Base-by-base conservation (phyloP, 495 filamentous ascomycete species). In the Amniculicola lignicola region DNA sequence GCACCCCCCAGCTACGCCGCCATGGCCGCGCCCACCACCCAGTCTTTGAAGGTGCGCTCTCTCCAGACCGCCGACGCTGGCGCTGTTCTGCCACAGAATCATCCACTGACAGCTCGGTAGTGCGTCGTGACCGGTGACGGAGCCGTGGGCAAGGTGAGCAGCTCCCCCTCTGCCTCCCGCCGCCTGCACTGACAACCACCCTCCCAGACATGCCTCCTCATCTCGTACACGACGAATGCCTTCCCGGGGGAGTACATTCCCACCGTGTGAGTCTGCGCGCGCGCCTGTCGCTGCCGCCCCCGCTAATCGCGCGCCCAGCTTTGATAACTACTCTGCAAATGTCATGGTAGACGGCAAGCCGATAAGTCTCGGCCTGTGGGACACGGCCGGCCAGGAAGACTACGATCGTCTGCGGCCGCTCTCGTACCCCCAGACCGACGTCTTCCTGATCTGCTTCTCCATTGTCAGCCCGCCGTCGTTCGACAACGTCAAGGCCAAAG, bases 161-260 rank as follows among this genome's bases (percentile, higher is more conserved):
- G 63, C 43, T 49, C n/a, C 41, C 19, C 36, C 15, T 33, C 42
- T 37, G 28, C 45, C 21, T 18, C 21, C 27, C 7, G 7, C 31
- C 2, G 40, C 2, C 22, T 37, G n/a, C 25, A 38, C 51, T 60
- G 28, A 57, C 23, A 29, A 28, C n/a, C 15, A 9, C 4, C 48
- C 1, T 11, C 16, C 11, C 65, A 97, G 94, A 98, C 93, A 78
- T 98, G 93, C 77, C 86, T 98, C 51, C 85, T 98, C 62, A 98
- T 98, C 68, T 97, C 93, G 16, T 97, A 97, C 72, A 97, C 93
- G 33, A 98, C 93, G 43, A 98, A 98, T 78, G 93, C 93, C 35
- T 98, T 98, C 72, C 93, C 93, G 14, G 93, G 93, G 61, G 93
- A 98, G 77, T 98, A 98, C 69, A 96, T 98, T 68, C 93, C 93